Evolutionary conservation across 352 stramenopile species (phyloP).

Genomic region (Phytopythium montanum): DNA sequence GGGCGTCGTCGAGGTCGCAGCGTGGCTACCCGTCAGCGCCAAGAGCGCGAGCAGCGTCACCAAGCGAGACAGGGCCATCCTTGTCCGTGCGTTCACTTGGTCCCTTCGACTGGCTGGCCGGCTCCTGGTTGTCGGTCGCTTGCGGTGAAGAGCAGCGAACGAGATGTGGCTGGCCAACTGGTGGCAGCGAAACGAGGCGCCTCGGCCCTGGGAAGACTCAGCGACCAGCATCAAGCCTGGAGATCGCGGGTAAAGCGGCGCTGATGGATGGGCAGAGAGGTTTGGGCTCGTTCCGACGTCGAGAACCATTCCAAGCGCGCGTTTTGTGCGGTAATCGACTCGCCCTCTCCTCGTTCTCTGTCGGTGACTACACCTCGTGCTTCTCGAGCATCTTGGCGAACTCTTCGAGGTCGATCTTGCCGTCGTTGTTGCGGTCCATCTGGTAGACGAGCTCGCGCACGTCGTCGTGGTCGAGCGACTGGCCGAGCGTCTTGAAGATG

Average conservation of each 20-base stretch:
- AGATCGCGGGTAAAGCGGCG: neutral
- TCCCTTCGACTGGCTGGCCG: neutral
- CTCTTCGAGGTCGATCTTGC: slow-evolving; percentile 73
- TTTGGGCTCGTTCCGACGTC: neutral
- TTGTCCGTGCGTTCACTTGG: neutral
- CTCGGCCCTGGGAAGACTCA: neutral
- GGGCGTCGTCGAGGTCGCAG: neutral
- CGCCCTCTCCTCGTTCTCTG: neutral
- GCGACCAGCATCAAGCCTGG: neutral
- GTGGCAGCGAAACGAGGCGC: neutral
- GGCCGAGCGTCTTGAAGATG: slow-evolving; percentile 65
- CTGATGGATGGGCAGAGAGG: neutral
- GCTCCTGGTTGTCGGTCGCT: neutral
- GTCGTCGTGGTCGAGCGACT: slow-evolving; percentile 69
- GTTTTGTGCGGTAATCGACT: neutral
- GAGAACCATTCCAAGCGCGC: neutral
- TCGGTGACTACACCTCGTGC: slow-evolving; percentile 44
- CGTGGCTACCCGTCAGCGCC: neutral
- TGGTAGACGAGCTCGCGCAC: slow-evolving; percentile 72
- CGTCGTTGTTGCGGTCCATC: slow-evolving; percentile 70
- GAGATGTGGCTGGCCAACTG: neutral
- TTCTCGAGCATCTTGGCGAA: slow-evolving; percentile 74
- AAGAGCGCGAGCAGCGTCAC: neutral
- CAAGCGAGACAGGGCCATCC: neutral
- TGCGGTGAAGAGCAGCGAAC: neutral